These are phyloP conservation scores for Mycosphaerella sp. DNA, from an alignment of 2,329 filamentous ascomycete species.

Conservation along the genomic window DNA sequence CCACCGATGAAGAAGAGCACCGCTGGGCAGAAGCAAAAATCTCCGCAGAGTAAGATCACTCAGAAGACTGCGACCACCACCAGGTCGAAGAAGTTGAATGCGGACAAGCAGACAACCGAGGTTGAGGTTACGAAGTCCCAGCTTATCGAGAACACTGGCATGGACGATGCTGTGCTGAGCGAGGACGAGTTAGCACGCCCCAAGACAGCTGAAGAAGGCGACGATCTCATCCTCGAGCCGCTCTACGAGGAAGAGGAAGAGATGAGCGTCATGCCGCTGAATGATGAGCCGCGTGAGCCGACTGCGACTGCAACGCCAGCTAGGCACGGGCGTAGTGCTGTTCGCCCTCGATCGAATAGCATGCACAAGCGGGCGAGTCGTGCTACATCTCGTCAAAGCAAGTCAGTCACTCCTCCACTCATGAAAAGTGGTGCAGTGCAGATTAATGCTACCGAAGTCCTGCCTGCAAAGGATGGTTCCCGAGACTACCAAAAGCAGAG, in stretches of 20 bases:
- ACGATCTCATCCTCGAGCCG: slow-evolving; percentile 27
- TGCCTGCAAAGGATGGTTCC: slow-evolving; percentile 22
- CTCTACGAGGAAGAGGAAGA: slow-evolving; percentile 33
- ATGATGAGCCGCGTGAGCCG: slow-evolving; percentile 25
- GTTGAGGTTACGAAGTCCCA: slow-evolving; percentile 6
- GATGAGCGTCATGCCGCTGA: slow-evolving; percentile 16
- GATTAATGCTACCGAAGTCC: slow-evolving; percentile 11
- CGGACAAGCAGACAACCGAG: slow-evolving; percentile 10
- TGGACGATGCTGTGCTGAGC: slow-evolving; percentile 24
- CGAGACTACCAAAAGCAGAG: slow-evolving; percentile 16
- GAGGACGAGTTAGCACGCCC: slow-evolving; percentile 23
- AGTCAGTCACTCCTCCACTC: slow-evolving; percentile 21
- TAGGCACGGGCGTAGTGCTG: slow-evolving; percentile 19
- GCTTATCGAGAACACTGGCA: slow-evolving; percentile 11
- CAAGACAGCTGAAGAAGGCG: slow-evolving; percentile 23
- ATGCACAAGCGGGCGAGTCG: slow-evolving; percentile 23
- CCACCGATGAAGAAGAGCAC: slow-evolving; percentile 12
- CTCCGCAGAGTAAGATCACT: slow-evolving; percentile 13
- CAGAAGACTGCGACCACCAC: slow-evolving; percentile 7
- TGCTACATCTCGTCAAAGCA: slow-evolving; percentile 15
- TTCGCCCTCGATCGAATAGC: slow-evolving; percentile 23
- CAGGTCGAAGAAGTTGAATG: slow-evolving; percentile 11
- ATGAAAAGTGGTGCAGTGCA: neutral
- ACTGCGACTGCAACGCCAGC: slow-evolving; percentile 29
- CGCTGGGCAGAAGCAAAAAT: slow-evolving; percentile 7